Percentiles rank a stretch among this genome's conserved stretches.
Conservation (phyloP, 1,284 basidiomycete genomes). For the Tylopilus orsonianus region DNA sequence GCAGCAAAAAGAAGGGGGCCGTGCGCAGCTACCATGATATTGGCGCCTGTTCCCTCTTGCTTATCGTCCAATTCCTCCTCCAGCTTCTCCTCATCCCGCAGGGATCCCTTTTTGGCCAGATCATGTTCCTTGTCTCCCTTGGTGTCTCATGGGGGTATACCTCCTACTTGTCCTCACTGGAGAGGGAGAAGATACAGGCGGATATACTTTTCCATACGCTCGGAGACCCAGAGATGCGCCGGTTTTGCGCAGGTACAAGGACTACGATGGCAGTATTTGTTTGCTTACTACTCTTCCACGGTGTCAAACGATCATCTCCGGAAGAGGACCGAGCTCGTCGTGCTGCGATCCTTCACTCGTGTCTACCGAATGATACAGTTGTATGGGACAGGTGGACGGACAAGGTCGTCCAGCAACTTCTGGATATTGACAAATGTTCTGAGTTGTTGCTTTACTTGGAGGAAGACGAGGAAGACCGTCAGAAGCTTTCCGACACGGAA, state of each 20-base stretch:
- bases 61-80: constrained; percentile 27
- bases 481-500: neutral
- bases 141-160: constrained; percentile 29
- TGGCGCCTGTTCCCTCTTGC: constrained; percentile 24
- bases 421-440: neutral
- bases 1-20: neutral
- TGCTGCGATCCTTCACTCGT: constrained; percentile 6
- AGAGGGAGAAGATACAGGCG: constrained; percentile 29
- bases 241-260: constrained; percentile 11
- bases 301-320: neutral
- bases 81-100: constrained; percentile 32
- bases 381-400: constrained; percentile 27
- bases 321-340: neutral
- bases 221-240: constrained; percentile 8
- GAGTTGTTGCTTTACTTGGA: neutral
- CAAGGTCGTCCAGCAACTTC: constrained; percentile 19
- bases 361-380: constrained; percentile 22
- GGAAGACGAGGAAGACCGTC: constrained; percentile 4
- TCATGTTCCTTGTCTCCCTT: constrained; percentile 31
- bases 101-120: constrained; percentile 29
- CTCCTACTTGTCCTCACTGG: constrained; percentile 25
- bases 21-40: constrained; percentile 15
- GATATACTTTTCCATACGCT: constrained; percentile 17
- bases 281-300: constrained; percentile 21
- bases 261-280: constrained; percentile 21